Base-by-base conservation (phyloP, 2,329 filamentous ascomycete genomes). In the Paraphaeosphaeria sporulosa region DNA sequence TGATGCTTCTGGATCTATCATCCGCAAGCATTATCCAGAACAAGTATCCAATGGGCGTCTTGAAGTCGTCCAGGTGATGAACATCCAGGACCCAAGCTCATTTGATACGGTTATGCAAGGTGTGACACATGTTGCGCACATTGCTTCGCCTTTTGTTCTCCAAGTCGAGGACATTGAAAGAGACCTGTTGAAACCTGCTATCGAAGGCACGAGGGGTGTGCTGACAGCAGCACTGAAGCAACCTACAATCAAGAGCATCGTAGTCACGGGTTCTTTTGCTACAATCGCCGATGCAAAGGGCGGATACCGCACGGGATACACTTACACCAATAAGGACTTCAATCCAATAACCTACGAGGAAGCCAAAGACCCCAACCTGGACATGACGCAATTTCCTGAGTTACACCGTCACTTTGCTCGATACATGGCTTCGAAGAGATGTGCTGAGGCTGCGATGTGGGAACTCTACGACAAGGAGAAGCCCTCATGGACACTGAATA, bases 71-170 rank as follows among this genome's bases (percentile, higher is more conserved):
- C 64, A 64, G n/a, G 77, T 81, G 1, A 64, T 71, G 3, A 74
- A 81, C 47, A 78, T 81, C 23, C 63, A 71, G 5, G 66, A 63
- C 0, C 34, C 67, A 0, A 70, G 71, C 8, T 77, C 77, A 9
- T 81, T 80, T 55, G 71, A 77, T 62, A 60, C 64, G 15, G 79
- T 75, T 0, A 72, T 80, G 23, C 68, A 73, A 44, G 76, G 42
- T 46, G 48, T 53, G n/a, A 61, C 54, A n/a, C 49, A 61, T 49
- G 54, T 62, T 25, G 51, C 46, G 2, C 60, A 59, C 21, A 56
- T 62, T 27, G 60, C 60, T 30, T 59, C 56, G 7, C 60, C 60
- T 2, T 44, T 62, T 17, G 42, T 49, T 15, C 48, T 59, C 6
- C 30, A 47, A 36, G 56, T 52, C n/a, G 38, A 55, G 19, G 43